Base-by-base conservation (phyloP, 805 yeast genomes). In the Ogataea angusta region DNA sequence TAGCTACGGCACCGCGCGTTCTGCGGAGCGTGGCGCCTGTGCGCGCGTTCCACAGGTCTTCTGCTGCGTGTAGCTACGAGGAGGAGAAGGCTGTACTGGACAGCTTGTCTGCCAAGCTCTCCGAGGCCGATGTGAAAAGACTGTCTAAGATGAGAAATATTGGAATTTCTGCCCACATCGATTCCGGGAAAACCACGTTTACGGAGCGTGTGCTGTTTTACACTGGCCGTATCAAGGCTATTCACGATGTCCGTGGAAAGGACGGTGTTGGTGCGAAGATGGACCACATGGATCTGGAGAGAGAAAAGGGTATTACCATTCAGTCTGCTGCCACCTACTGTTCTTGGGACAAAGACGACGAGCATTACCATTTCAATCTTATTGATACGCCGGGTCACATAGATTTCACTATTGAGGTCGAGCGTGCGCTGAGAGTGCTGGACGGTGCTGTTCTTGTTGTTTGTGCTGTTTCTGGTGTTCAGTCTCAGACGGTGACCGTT, bases 311-410 rank as follows among this genome's bases (percentile, higher is more conserved):
- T 66, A 93, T 93, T 59, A 93, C 99, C 37, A 93, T 93, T 62
- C 99, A 93, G 68, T 88, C 96, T 46, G 99, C 99, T 48, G 99
- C 99, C 25, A 93, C 99, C 2, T 93, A 86, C 70, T 91, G 98
- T 72, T 82, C 95, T 36, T 93, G 99, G 99, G 82, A 82, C 44
- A 86, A 85, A 60, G 82, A 76, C 41, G 63, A 69, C 32, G 64
- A 72, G 47, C 72, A 74, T 47, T 91, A 80, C 63, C 96, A 88
- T 63, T 89, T 90, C 72, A 93, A 93, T 64, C 74, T 93, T 66
- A 93, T 93, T 64, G 99, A 93, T 67, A 93, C 99, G 6, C 99
- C 99, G 3, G 99, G 99, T 29, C 99, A 93, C 65, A 93, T 95
- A 66, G 99, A 93, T 66, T 93, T 93, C 73, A 93, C 99, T 39